Percentiles rank a stretch among this genome's conserved stretches.
Conservation (phyloP, 139 green algal species). For the Edaphochlamys debaryana region DNA sequence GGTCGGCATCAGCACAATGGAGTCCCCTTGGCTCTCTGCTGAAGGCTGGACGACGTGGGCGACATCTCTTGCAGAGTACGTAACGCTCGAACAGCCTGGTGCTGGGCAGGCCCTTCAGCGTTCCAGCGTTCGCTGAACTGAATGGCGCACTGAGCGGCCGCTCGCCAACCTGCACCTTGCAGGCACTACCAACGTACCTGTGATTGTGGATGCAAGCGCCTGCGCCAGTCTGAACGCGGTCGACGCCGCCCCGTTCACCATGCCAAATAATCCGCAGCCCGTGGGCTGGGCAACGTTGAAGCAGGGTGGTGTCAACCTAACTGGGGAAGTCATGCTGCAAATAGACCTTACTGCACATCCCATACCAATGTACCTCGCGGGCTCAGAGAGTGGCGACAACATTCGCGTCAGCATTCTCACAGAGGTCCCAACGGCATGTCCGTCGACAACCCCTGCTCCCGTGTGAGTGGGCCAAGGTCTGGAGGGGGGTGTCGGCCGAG, state of each 20-base stretch:
- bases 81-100: too few relatives aligned
- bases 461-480: background rate
- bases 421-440: background rate
- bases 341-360: constrained; percentile 1
- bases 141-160: background rate
- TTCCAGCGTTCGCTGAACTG: too few relatives aligned
- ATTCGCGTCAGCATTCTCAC: background rate
- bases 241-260: background rate
- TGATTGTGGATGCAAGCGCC: background rate
- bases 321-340: background rate
- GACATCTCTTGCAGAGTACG: too few relatives aligned
- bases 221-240: constrained; percentile 3
- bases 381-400: background rate
- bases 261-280: background rate
- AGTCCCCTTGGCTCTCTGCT: too few relatives aligned
- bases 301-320: background rate
- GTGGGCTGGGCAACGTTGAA: background rate
- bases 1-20: too few relatives aligned
- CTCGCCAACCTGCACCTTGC: background rate
- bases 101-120: too few relatives aligned
- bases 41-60: too few relatives aligned
- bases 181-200: background rate
- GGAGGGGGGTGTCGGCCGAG: background rate
- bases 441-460: background rate
- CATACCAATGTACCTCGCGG: background rate